Conservation (phyloP, 2,329 filamentous ascomycete species). For the Colletotrichum tamarilloi region DNA sequence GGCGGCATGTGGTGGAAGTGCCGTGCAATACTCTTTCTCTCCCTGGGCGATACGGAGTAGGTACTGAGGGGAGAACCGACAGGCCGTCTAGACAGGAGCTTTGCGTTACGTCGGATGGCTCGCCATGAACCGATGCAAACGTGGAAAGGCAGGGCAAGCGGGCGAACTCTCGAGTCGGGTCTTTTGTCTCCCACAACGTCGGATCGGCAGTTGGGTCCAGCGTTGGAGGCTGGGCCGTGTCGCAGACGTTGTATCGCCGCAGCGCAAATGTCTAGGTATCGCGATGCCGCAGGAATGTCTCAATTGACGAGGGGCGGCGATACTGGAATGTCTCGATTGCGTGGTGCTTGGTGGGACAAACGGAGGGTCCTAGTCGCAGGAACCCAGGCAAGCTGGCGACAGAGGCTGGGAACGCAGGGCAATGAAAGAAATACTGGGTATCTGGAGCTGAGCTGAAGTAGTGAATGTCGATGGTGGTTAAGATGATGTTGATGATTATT, state of each 20-base stretch:
- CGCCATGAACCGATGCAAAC: not conserved
- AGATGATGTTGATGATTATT: not conserved
- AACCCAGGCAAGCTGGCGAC: not conserved
- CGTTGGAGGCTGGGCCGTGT: not conserved
- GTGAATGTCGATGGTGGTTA: not conserved
- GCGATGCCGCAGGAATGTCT: constrained; percentile 31
- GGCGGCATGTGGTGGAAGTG: constrained; percentile 22
- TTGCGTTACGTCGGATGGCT: constrained; percentile 9
- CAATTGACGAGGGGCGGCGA: constrained; percentile 12
- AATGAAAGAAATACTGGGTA: constrained; percentile 20
- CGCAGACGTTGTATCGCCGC: not conserved
- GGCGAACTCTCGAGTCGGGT: not conserved
- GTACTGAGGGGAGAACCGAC: no score
- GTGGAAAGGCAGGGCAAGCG: not conserved
- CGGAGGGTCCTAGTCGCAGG: not conserved
- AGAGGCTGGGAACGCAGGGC: constrained; percentile 5
- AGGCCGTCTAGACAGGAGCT: not conserved
- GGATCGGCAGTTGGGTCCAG: constrained; percentile 13
- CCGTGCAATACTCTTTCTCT: constrained; percentile 1
- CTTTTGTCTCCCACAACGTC: not conserved
- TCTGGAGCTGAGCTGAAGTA: constrained; percentile 25
- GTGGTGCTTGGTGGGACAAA: not conserved
- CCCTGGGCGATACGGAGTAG: not conserved
- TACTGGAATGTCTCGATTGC: constrained; percentile 19
- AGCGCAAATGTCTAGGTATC: not conserved